Percentiles rank a stretch among this genome's conserved stretches.
Conservation (phyloP, 2,329 filamentous ascomycete genomes). For the Fusarium sp. region DNA sequence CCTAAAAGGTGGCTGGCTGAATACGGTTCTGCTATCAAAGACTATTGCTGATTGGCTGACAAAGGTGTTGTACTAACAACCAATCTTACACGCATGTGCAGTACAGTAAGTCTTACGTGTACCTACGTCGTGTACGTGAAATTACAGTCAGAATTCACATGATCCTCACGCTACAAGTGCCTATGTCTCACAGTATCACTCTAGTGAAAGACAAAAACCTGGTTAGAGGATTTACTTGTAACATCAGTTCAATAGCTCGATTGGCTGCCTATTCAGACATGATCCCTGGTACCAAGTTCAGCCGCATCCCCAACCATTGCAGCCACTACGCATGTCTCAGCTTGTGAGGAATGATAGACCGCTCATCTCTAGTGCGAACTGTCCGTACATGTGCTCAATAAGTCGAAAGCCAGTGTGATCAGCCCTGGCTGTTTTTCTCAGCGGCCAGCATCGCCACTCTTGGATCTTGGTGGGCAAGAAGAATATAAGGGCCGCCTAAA, state of each 20-base stretch:
- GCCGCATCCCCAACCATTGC: background rate
- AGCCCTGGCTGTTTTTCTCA: background rate
- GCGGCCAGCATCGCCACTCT: background rate
- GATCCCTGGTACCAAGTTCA: background rate
- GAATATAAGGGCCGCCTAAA: background rate
- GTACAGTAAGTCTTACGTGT: conserved; percentile 1
- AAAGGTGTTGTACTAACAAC: background rate
- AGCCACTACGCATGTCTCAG: conserved; percentile 8
- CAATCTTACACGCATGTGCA: background rate
- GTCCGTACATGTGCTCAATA: background rate
- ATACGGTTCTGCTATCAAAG: background rate
- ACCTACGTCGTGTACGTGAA: background rate
- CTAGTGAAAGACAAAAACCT: too few relatives aligned
- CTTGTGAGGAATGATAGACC: background rate
- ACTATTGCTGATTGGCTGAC: background rate
- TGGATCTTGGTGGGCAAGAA: background rate
- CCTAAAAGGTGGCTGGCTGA: conserved; percentile 2
- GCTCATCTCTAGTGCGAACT: background rate
- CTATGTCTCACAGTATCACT: too few relatives aligned
- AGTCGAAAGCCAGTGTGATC: background rate
- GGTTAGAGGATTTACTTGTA: background rate
- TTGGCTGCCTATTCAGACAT: background rate
- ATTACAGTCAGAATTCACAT: background rate
- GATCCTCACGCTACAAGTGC: too few relatives aligned
- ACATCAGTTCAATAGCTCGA: background rate